phyloP scores from a whole-genome alignment of 2,329 filamentous ascomycete genomes.

The Aureobasidium sp. region DNA sequence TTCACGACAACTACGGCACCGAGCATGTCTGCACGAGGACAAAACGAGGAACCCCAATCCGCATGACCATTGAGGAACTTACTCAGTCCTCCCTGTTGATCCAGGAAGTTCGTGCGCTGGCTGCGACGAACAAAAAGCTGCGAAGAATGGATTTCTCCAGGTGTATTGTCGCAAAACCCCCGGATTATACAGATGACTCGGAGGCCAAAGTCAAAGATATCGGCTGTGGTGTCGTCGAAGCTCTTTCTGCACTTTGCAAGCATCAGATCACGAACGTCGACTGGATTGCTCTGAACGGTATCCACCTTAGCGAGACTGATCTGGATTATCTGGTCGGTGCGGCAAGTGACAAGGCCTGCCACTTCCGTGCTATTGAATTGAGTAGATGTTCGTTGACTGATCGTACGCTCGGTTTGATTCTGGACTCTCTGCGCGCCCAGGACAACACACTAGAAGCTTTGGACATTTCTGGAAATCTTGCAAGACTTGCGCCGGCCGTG shows the following conservation, averaged over 20 bases:
- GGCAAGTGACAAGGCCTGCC: slow-evolving; percentile 57
- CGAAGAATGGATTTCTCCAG: slow-evolving; percentile 59
- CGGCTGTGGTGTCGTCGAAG: slow-evolving; percentile 63
- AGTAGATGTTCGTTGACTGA: slow-evolving; percentile 56
- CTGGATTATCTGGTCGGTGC: slow-evolving; percentile 61
- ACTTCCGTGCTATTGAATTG: slow-evolving; percentile 61
- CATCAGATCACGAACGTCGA: slow-evolving; percentile 62
- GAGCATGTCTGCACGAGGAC: slow-evolving; percentile 58
- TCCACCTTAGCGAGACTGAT: slow-evolving; percentile 64
- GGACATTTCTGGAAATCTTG: slow-evolving; percentile 60
- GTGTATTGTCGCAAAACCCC: slow-evolving; percentile 50
- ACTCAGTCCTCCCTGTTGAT: slow-evolving; percentile 53
- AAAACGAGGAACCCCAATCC: slow-evolving; percentile 49
- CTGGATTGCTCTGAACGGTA: slow-evolving; percentile 63
- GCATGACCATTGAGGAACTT: slow-evolving; percentile 47
- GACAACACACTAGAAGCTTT: slow-evolving; percentile 61
- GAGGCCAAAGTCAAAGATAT: slow-evolving; percentile 45
- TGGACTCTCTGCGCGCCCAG: slow-evolving; percentile 58
- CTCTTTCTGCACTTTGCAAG: slow-evolving; percentile 60
- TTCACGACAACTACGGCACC: slow-evolving; percentile 52
- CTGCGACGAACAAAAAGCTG: slow-evolving; percentile 57
- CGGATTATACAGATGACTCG: slow-evolving; percentile 39
- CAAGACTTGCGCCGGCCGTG: slow-evolving; percentile 56
- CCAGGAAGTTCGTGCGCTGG: slow-evolving; percentile 61
- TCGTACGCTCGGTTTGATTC: slow-evolving; percentile 52